A percentile compares a stretch with the other conserved stretches of the same genome.
phyloP scores from a whole-genome alignment of 192 early-diverging fungal genomes.

The Coemansia sp. region DNA sequence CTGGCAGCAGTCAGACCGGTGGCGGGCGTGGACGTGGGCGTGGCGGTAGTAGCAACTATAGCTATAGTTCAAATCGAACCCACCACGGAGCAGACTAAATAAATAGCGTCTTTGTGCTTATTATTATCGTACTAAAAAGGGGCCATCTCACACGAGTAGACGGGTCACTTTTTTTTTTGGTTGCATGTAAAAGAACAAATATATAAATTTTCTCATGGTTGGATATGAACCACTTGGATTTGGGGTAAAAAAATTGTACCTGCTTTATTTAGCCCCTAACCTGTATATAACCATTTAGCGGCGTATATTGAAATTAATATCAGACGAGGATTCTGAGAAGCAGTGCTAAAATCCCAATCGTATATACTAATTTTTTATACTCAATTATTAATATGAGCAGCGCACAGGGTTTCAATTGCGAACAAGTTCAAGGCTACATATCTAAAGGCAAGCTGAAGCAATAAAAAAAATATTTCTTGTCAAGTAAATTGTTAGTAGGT shows the following conservation, averaged over 20 bases:
- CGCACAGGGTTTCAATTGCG: constrained; percentile 18
- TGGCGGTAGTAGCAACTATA: constrained; percentile 20
- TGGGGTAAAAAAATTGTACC: not conserved
- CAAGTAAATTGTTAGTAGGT: too few species aligned
- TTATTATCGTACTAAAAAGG: not conserved
- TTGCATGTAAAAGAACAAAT: constrained; percentile 10
- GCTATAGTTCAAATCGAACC: constrained; percentile 16
- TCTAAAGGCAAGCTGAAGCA: constrained; percentile 13
- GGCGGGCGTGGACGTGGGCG: constrained; percentile 56
- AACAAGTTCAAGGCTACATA: constrained; percentile 40
- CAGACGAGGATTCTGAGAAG: not conserved
- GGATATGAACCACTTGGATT: not conserved
- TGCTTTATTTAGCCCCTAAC: constrained; percentile 6
- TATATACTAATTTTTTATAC: not conserved
- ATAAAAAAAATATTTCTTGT: not conserved
- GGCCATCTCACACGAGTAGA: not conserved
- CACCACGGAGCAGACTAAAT: constrained; percentile 22
- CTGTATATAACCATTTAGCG: not conserved
- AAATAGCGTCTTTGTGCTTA: not conserved
- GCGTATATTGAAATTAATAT: not conserved
- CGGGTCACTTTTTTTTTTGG: not conserved
- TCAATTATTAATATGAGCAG: constrained; percentile 12
- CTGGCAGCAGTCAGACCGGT: not conserved
- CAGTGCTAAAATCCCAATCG: too few species aligned
- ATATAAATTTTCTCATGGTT: constrained; percentile 11